phyloP scores from a whole-genome alignment of 169 alveolate genomes.

The Amoebophrya sp. region DNA sequence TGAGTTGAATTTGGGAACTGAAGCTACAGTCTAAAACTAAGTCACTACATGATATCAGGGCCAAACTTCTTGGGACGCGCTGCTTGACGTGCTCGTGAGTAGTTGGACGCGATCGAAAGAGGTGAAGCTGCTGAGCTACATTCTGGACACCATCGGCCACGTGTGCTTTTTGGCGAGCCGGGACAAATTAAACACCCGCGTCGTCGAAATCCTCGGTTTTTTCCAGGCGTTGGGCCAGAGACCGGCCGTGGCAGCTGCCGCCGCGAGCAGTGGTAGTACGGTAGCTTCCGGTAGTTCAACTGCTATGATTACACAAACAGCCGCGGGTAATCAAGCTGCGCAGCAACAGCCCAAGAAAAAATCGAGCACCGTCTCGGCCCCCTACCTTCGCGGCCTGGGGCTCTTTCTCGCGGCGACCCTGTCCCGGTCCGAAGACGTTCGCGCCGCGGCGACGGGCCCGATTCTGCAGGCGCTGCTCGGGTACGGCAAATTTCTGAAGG shows the following conservation, averaged over 20 bases:
- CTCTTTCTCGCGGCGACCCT: background rate
- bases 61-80: no score
- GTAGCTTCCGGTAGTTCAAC: no score
- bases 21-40: no score
- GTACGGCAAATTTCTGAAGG: background rate
- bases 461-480: background rate
- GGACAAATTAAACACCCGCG: background rate
- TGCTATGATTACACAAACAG: no score
- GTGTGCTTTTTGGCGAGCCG: background rate
- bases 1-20: no score
- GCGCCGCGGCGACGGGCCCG: background rate
- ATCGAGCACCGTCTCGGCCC: background rate
- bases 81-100: background rate
- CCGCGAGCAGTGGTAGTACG: no score
- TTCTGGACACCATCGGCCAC: background rate
- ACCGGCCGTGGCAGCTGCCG: no score
- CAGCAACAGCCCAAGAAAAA: background rate
- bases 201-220: background rate
- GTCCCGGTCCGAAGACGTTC: background rate
- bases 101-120: background rate
- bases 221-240: background rate
- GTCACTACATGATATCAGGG: no score
- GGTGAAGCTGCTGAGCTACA: background rate
- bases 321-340: no score
- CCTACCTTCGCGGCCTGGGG: constrained; percentile 2